phyloP scores from a whole-genome alignment of 129 eudicot genomes.

The Rutidosis leptorrhynchoides region DNA sequence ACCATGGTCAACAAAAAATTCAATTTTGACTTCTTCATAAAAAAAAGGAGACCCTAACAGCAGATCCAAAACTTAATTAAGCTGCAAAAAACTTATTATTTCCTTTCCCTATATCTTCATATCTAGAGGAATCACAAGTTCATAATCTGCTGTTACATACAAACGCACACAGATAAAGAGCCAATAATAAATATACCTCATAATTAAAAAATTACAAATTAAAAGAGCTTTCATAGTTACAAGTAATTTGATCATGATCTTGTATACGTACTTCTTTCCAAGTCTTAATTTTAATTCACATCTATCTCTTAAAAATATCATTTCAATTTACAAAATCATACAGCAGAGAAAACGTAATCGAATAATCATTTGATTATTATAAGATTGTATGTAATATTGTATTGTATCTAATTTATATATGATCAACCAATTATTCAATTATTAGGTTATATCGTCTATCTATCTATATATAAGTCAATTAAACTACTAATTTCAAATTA shows the following conservation, averaged over 20 bases:
- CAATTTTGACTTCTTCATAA: too few species aligned
- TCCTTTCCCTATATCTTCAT: not conserved
- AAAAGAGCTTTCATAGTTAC: too few species aligned
- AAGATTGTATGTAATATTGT: not conserved
- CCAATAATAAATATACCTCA: too few species aligned
- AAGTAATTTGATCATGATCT: not conserved
- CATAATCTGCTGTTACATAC: too few species aligned
- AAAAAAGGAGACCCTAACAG: not conserved
- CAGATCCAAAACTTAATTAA: slow-evolving; percentile 10
- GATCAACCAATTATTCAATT: not conserved
- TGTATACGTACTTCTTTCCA: not conserved
- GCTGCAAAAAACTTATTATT: not conserved
- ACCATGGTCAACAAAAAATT: too few species aligned
- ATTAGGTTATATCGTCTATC: not conserved
- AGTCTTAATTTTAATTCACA: too few species aligned
- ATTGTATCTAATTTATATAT: not conserved
- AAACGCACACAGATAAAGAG: too few species aligned
- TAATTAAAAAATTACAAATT: too few species aligned
- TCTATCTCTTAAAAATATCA: too few species aligned
- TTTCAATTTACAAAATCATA: not conserved
- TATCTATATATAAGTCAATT: not conserved
- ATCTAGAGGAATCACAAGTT: not conserved
- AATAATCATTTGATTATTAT: not conserved
- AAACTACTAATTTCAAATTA: not conserved
- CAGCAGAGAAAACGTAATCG: not conserved